Conservation (phyloP, 768 basidiomycete species). For the Hebeloma cylindrosporum region DNA sequence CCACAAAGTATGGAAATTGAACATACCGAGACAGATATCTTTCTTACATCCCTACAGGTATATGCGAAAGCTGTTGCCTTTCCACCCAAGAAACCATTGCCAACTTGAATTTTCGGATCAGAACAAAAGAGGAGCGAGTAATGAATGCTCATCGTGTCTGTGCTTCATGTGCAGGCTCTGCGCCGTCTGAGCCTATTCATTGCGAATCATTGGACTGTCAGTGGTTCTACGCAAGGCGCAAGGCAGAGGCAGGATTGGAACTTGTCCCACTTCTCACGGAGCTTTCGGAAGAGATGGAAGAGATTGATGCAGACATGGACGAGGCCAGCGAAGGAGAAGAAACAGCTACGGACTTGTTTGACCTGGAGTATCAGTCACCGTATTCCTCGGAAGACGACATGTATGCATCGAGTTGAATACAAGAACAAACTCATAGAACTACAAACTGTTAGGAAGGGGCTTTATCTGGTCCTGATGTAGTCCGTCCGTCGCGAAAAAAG, state of each 20-base stretch:
- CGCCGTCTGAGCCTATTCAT: slow-evolving; percentile 55
- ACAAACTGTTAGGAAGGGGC: too few species aligned
- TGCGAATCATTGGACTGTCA: slow-evolving; percentile 90
- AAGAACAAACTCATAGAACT: too few species aligned
- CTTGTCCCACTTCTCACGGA: slow-evolving; percentile 35
- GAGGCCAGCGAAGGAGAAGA: slow-evolving; percentile 14
- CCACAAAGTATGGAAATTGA: slow-evolving; percentile 43
- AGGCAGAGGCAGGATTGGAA: slow-evolving; percentile 46
- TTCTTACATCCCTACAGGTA: slow-evolving; percentile 33
- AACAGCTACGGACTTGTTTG: slow-evolving; percentile 3
- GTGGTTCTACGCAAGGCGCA: slow-evolving; percentile 74
- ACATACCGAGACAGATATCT: background rate
- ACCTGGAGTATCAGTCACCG: too few species aligned
- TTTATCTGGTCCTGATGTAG: too few species aligned
- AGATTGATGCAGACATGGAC: slow-evolving; percentile 14
- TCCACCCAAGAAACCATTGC: slow-evolving; percentile 56
- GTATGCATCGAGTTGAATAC: background rate
- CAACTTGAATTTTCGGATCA: slow-evolving; percentile 53
- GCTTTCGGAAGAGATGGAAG: slow-evolving; percentile 36
- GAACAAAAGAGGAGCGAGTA: slow-evolving; percentile 54
- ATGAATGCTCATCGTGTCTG: slow-evolving; percentile 68
- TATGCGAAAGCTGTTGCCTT: slow-evolving; percentile 64
- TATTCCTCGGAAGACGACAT: too few species aligned
- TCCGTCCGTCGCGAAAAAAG: background rate
- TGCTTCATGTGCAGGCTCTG: slow-evolving; percentile 60